Conservation (phyloP, 2,329 filamentous ascomycete genomes). For the Scedosporium apiospermum region DNA sequence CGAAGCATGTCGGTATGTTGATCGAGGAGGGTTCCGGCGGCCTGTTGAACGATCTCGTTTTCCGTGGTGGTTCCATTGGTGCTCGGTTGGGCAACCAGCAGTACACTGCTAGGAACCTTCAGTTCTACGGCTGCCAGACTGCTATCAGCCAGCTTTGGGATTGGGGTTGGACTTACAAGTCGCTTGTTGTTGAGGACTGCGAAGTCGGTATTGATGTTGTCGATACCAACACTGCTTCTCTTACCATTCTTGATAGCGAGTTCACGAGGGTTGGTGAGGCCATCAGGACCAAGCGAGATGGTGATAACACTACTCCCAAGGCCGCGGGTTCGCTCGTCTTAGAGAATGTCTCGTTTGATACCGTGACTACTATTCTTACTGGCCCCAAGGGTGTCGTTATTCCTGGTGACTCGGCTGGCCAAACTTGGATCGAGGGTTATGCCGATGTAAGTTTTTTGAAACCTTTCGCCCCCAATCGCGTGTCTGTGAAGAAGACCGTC, state of each 20-base stretch:
- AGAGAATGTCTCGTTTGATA: slow-evolving; percentile 35
- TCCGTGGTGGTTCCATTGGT: slow-evolving; percentile 59
- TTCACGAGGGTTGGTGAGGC: slow-evolving; percentile 51
- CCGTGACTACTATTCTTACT: slow-evolving; percentile 20
- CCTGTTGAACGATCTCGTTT: slow-evolving; percentile 58
- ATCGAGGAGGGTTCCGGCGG: slow-evolving; percentile 58
- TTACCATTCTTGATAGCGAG: slow-evolving; percentile 64
- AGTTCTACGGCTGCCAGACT: slow-evolving; percentile 54
- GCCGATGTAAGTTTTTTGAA: slow-evolving; percentile 9
- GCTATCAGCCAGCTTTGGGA: slow-evolving; percentile 67
- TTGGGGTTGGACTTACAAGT: slow-evolving; percentile 69
- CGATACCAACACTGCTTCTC: slow-evolving; percentile 58
- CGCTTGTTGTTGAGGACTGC: slow-evolving; percentile 52
- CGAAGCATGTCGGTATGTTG: slow-evolving; percentile 47
- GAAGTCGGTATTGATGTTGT: slow-evolving; percentile 58
- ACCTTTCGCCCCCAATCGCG: slow-evolving; percentile 24
- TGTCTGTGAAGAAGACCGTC: slow-evolving; percentile 25
- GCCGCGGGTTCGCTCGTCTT: slow-evolving; percentile 34
- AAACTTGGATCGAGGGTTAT: slow-evolving; percentile 33
- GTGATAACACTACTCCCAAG: slow-evolving; percentile 19
- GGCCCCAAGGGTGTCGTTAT: slow-evolving; percentile 40
- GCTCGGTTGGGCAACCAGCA: slow-evolving; percentile 55
- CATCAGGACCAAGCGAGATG: slow-evolving; percentile 49
- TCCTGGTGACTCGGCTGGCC: slow-evolving; percentile 36
- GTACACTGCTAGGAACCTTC: slow-evolving; percentile 61